Evolutionary conservation across 208 protist genomes (phyloP).

Genomic region (Acanthamoeba culbertsoni): DNA sequence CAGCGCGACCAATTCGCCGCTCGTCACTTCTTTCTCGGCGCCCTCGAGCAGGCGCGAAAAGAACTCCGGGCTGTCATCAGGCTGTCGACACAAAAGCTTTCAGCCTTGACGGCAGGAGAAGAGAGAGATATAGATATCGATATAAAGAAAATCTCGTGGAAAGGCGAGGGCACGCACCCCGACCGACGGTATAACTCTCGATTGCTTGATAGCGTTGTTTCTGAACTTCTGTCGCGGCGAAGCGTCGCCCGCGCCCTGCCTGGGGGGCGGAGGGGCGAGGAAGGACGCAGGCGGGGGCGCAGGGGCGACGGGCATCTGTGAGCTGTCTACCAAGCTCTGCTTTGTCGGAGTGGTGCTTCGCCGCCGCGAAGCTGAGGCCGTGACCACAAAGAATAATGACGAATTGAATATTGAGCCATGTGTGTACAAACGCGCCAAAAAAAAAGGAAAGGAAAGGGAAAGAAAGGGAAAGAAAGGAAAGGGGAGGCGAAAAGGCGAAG

Average conservation of each 20-base stretch:
- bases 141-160: too few relatives aligned
- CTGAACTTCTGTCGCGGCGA: slow-evolving; percentile 50
- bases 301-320: background rate
- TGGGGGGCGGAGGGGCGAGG: background rate
- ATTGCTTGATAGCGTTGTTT: background rate
- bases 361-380: background rate
- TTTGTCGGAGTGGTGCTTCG: background rate
- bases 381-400: too few relatives aligned
- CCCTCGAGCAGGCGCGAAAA: background rate
- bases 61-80: background rate
- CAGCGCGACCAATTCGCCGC: background rate
- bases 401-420: too few relatives aligned
- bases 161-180: background rate
- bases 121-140: too few relatives aligned
- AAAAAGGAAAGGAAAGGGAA: background rate
- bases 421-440: background rate
- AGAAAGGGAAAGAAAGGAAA: too few relatives aligned
- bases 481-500: too few relatives aligned
- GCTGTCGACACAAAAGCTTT: background rate
- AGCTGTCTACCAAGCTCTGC: too few relatives aligned
- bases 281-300: background rate
- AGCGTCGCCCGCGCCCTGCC: background rate
- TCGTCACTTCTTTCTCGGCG: background rate
- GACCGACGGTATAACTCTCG: background rate
- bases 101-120: too few relatives aligned